A percentile compares a stretch with the other conserved stretches of the same genome.
These are phyloP conservation scores for Chytriomyces hyalinus DNA, from an alignment of 192 early-diverging fungal species.

Conservation along the genomic window DNA sequence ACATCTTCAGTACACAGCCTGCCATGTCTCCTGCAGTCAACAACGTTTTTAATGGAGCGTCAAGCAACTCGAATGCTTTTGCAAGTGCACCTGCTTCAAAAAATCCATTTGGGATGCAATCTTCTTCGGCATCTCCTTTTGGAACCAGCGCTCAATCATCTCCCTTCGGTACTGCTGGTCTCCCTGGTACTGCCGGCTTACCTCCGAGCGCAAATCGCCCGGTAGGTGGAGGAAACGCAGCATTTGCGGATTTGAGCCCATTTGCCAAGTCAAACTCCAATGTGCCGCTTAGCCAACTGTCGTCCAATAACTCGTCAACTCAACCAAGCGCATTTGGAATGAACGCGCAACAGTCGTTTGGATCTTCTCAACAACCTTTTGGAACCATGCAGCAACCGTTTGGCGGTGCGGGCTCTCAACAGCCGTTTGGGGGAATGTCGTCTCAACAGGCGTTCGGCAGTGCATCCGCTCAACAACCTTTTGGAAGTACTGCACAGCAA, in stretches of 20 bases:
- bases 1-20: neutral
- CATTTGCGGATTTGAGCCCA: neutral
- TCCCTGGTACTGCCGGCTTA: too few relatives aligned
- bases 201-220: neutral
- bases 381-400: neutral
- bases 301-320: neutral
- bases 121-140: constrained; percentile 10
- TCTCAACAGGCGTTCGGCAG: too few relatives aligned
- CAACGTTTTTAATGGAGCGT: neutral
- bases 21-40: neutral
- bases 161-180: neutral
- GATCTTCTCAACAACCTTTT: neutral
- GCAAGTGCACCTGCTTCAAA: constrained; percentile 15
- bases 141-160: neutral
- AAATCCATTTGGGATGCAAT: constrained; percentile 18
- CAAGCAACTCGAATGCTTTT: constrained; percentile 19
- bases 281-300: neutral
- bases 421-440: constrained; percentile 15
- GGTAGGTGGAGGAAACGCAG: neutral
- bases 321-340: neutral
- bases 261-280: neutral
- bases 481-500: constrained; percentile 27
- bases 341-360: neutral
- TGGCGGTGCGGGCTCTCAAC: neutral
- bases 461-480: constrained; percentile 11